phyloP scores from a whole-genome alignment of 2,329 filamentous ascomycete genomes.

The Stachybotrys elegans region DNA sequence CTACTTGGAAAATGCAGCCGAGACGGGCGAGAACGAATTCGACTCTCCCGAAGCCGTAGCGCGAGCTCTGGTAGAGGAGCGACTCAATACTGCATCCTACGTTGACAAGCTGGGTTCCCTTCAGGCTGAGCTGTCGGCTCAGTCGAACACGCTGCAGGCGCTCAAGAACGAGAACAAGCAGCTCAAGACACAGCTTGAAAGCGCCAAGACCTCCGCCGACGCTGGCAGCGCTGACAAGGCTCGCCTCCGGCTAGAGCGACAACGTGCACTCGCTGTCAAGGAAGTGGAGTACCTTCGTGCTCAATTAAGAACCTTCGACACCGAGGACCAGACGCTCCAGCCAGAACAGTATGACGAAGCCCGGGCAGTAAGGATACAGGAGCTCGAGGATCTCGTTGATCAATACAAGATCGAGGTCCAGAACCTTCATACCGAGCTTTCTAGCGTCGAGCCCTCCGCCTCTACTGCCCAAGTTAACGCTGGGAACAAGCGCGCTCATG shows the following conservation, averaged over 20 bases:
- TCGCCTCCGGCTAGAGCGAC: slow-evolving; percentile 73
- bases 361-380: slow-evolving; percentile 68
- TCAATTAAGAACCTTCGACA: slow-evolving; percentile 82
- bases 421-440: slow-evolving; percentile 68
- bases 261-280: slow-evolving; percentile 79
- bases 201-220: slow-evolving; percentile 49
- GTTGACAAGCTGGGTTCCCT: slow-evolving; percentile 74
- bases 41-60: slow-evolving; percentile 85
- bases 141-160: slow-evolving; percentile 67
- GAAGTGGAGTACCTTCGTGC: slow-evolving; percentile 92
- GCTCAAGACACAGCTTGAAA: slow-evolving; percentile 66
- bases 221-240: slow-evolving; percentile 57
- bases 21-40: slow-evolving; percentile 64
- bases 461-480: slow-evolving; percentile 32
- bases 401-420: slow-evolving; percentile 80
- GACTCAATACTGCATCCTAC: slow-evolving; percentile 73
- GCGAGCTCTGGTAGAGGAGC: slow-evolving; percentile 75
- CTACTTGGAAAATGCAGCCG: slow-evolving; percentile 68
- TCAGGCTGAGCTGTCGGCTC: slow-evolving; percentile 72
- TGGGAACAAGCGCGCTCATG: slow-evolving; percentile 60
- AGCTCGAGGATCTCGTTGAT: slow-evolving; percentile 82
- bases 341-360: slow-evolving; percentile 72
- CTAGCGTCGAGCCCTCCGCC: slow-evolving; percentile 48
- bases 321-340: slow-evolving; percentile 82
- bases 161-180: slow-evolving; percentile 65